These are phyloP conservation scores for Allium fistulosum DNA, from an alignment of 106 monocot genomes.

Conservation along the genomic window DNA sequence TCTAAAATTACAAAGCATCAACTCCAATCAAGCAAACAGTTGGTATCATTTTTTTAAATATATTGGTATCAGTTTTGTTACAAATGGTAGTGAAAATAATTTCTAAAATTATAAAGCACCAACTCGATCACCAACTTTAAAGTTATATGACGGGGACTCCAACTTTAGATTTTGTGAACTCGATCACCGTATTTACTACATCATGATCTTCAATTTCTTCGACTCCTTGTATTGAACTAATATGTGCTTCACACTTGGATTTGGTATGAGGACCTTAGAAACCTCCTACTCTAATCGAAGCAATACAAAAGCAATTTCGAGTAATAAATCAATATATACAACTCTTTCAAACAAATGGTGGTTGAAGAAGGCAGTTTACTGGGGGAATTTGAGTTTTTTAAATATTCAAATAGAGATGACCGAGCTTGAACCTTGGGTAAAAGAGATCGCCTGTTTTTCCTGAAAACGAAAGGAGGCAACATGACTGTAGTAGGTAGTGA, in stretches of 20 bases:
- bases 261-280: not conserved
- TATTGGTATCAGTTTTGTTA: too few relatives aligned
- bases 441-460: slow-evolving; percentile 38
- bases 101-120: too few relatives aligned
- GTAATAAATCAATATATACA: slow-evolving; percentile 72
- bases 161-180: slow-evolving; percentile 17
- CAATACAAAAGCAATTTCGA: slow-evolving; percentile 58
- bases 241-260: too few relatives aligned
- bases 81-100: too few relatives aligned
- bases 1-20: too few relatives aligned
- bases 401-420: slow-evolving; percentile 35
- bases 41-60: too few relatives aligned
- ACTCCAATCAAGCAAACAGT: too few relatives aligned
- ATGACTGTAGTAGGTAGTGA: slow-evolving; percentile 9
- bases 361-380: slow-evolving; percentile 23
- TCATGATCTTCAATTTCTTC: not conserved
- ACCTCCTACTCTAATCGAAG: slow-evolving; percentile 48
- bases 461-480: slow-evolving; percentile 19
- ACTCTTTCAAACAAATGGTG: slow-evolving; percentile 59
- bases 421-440: slow-evolving; percentile 32
- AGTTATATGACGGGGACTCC: not conserved
- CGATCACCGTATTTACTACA: slow-evolving; percentile 27
- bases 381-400: not conserved
- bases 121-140: too few relatives aligned
- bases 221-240: too few relatives aligned